Conservation (phyloP, 225 moss, liverwort and hornwort genomes). For the Ulota crispa region DNA sequence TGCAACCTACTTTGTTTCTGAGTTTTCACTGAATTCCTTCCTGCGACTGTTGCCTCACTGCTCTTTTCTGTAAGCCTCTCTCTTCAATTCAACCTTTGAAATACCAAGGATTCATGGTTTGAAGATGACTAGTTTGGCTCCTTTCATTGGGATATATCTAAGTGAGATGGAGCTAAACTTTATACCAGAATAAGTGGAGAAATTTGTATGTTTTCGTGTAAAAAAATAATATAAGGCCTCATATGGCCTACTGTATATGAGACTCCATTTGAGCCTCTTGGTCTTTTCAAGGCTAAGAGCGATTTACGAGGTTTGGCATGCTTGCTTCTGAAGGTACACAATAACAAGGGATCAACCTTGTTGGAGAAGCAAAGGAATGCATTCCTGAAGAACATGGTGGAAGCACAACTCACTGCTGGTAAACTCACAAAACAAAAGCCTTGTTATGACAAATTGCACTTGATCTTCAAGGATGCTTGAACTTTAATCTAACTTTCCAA, state of each 20-base stretch:
- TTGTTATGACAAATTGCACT: background rate
- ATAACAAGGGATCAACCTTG: constrained; percentile 58
- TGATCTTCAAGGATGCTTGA: background rate
- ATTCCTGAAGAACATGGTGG: constrained; percentile 63
- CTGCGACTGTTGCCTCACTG: background rate
- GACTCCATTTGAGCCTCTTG: background rate
- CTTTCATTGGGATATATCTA: background rate
- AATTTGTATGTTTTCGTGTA: background rate
- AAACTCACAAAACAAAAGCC: background rate
- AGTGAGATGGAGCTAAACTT: background rate
- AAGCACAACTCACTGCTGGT: constrained; percentile 58
- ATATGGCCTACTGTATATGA: background rate
- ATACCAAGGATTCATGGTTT: background rate
- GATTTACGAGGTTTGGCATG: background rate
- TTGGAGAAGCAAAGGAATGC: constrained; percentile 67
- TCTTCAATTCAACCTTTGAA: background rate
- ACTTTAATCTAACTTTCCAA: background rate
- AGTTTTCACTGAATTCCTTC: background rate
- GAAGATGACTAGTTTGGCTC: background rate
- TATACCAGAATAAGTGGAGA: background rate
- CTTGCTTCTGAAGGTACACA: constrained; percentile 57
- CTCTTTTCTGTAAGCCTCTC: background rate
- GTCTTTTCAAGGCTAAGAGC: background rate
- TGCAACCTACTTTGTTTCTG: background rate
- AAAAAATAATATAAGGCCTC: too few species aligned